A percentile compares a stretch with the other conserved stretches of the same genome.
Conservation (phyloP, 1,284 basidiomycete genomes). For the Ceratobasidium sp. region DNA sequence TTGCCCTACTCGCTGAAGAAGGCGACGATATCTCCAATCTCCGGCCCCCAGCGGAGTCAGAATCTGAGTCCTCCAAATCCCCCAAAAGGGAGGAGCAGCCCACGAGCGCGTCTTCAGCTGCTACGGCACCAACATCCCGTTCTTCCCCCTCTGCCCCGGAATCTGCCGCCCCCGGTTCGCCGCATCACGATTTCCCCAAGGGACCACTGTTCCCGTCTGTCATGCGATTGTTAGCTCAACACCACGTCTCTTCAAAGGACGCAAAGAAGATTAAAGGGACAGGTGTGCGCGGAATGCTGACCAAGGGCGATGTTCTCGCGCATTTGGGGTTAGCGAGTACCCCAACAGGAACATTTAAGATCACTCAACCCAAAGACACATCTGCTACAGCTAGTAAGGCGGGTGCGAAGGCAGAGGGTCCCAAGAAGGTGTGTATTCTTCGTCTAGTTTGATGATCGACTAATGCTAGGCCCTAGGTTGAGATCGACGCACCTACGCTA, state of each 20-base stretch:
- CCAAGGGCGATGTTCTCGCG: constrained; percentile 85
- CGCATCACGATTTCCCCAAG: constrained; percentile 56
- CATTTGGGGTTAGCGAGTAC: constrained; percentile 80
- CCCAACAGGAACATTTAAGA: constrained; percentile 74
- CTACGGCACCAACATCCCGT: constrained; percentile 48
- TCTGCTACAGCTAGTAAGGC: constrained; percentile 21
- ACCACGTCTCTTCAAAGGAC: constrained; percentile 56
- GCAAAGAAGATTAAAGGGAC: constrained; percentile 61
- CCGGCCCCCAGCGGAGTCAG: constrained; percentile 60
- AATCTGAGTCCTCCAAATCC: constrained; percentile 16
- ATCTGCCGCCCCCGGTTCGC: constrained; percentile 47
- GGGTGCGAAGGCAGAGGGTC: constrained; percentile 47
- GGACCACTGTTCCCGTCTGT: constrained; percentile 79
- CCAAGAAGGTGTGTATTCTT: constrained; percentile 44
- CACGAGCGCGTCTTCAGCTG: constrained; percentile 44
- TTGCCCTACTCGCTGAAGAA: constrained; percentile 94
- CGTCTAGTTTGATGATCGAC: constrained; percentile 55
- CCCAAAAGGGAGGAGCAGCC: constrained; percentile 26
- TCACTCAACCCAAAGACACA: constrained; percentile 40
- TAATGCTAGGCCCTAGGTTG: constrained; percentile 33
- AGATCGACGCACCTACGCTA: constrained; percentile 33
- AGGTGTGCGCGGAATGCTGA: constrained; percentile 85
- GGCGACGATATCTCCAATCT: constrained; percentile 92
- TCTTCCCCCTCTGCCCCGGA: constrained; percentile 47
- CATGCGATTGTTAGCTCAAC: constrained; percentile 67